Base-by-base conservation (phyloP, 352 stramenopile species). In the Peronosclerospora sorghi region DNA sequence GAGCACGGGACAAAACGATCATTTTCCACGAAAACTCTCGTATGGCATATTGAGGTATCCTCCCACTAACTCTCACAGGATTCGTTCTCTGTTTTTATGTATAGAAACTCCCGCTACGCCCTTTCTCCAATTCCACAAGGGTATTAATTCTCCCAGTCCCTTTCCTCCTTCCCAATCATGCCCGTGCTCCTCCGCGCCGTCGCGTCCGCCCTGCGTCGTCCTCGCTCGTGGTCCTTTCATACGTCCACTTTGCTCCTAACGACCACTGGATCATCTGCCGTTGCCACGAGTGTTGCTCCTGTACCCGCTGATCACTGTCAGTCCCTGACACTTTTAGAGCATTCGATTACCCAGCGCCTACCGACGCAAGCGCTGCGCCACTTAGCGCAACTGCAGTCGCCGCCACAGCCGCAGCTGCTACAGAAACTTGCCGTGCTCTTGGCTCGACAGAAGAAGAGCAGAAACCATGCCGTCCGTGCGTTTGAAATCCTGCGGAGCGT, bases 391-490 rank as follows among this genome's bases (percentile, higher is more conserved):
- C 48, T 85, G 20, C 37, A 67, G 17, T 40, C 47, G 19, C 65
- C 56, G 5, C 65, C 68, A 15, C 51, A 32, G 6, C 30, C 48
- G 21, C 32, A 28, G 8, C 9, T 75, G 9, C 28, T 73, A 32
- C 69, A 85, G 44, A 73, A 63, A 21, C 53, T 85, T 12, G 65
- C 64, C 7, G 45, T 81, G 20, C 43, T 83, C 21, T 41, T 84
- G 20, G 63, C 72, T 17, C 56, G 72, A 52, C 65, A 71, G 38
- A 58, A 59, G 27, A 62, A 54, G 24, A 65, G 44, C 24, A 46
- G 52, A 9, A 26, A 15, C 1, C 35, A 63, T 18, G 47, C 53
- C 2, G 12, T 59, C 5, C 54, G 42, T 7, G 62, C 64, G 15
- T 66, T 69, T 24, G 61, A 79, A 23, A 55, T 79, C 6, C 45